Evolutionary conservation across 2,329 filamentous ascomycete species (phyloP), one percentile per base, ranked within the genome.

Genomic region (Fusarium circinatum): DNA sequence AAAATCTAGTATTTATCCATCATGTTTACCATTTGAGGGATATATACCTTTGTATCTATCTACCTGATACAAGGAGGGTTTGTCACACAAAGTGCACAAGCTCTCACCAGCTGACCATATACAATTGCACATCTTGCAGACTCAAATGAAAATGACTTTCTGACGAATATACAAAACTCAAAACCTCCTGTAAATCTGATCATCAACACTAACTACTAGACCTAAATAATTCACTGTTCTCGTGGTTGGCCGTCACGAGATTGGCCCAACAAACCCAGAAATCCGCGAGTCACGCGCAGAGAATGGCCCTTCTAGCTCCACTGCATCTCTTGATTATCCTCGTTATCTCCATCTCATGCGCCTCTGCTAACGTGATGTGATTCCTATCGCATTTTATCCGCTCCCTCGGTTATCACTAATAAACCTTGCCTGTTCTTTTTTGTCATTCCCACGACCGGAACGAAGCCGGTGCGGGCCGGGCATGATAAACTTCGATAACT

Each of bases 291-390:
- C 69, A 71, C 69, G 69, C 68, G 57, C 62, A 47, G 34, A 38
- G 32, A 42, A 52, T 38, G 48, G 30, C 7, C 17, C 51, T 69
- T 26, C 38, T 39, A 70, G 59, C 66, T 70, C 67, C 67, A 70
- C 67, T 42, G 36, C 38, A 66, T 66, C 22, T 59, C 54, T 45
- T 55, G 30, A 41, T 51, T 44, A 36, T 56, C 44, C 65, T 70
- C 49, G 47, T 57, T 45, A 64, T 69, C 49, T 59, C 41, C 39
- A 30, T 38, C 45, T 42, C 67, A 69, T 69, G 65, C 51, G 36
- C 65, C 36, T 70, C 28, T 59, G n/a, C 41, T 59, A 66, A 74
- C 65, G 71, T 55, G 62, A 71, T 61, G 71, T 55, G 59, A 67
- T 64, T 12, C 26, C 26, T n/a, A 38, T 47, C 45, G 17, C 55